Evolutionary conservation across 441 rosid genomes (phyloP), one percentile per base, ranked within the genome.

Genomic region (Euphorbia schlechtendalii): DNA sequence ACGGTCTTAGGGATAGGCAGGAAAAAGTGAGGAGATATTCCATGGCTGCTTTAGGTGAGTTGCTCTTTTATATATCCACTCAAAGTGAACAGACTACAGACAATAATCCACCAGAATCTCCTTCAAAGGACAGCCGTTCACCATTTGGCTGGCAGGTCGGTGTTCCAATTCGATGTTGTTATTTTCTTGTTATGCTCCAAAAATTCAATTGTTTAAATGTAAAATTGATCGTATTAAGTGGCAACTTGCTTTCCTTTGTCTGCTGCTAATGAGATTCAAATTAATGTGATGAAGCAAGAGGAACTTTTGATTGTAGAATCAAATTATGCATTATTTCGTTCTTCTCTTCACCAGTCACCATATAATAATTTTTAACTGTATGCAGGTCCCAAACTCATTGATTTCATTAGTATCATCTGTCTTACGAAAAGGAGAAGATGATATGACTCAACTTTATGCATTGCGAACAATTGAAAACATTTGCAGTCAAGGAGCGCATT

Each of bases 41-140:
- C 18, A 89, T 94, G 99, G 99, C 96, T 46, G 97, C 99, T 78
- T 76, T 94, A 74, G 99, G 99, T 54, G 99, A 94, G 78, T 70
- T 94, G 81, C 76, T 94, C 61, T 94, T 90, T 81, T 94, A 94
- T 73, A 83, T 94, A 69, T 90, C 99, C 74, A 89, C 97, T 13
- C 99, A 87, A 78, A 89, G 77, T 70, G 97, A 94, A 68, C 88
- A 90, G 30, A 73, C 22, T 56, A 85, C 72, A 74, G 96, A 88
- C 54, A 83, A 56, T 56, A 79, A 79, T 76, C 90, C 86, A 43
- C 71, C 71, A 30, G 96, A 93, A 74, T 87, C 92, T 71, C 96
- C 96, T 34, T 86, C 91, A 4, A 93, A 93, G 80, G 96, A 90
- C 64, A 76, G 65, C 69, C 81, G 89, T 67, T 65, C 81, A 27